Percentiles rank a stretch among this genome's conserved stretches.
These are phyloP conservation scores for Podospora tetraspora DNA, from an alignment of 495 filamentous ascomycete genomes.

Conservation along the genomic window DNA sequence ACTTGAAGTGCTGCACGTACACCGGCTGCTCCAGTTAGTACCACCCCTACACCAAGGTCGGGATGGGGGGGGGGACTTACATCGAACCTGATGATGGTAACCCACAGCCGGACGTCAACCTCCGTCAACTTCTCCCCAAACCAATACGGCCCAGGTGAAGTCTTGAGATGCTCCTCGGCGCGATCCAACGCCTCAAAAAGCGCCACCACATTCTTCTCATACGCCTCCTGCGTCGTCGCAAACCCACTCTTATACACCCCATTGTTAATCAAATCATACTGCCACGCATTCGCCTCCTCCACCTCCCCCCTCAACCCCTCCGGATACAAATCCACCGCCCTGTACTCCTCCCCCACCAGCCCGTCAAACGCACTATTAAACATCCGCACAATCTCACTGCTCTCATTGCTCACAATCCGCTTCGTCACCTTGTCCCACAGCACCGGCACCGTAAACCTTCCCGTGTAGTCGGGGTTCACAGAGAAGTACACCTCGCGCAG, in stretches of 20 bases:
- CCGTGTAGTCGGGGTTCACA: conserved; percentile 62
- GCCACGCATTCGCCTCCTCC: conserved; percentile 59
- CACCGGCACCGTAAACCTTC: conserved; percentile 73
- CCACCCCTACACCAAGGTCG: no score
- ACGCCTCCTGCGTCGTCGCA: conserved; percentile 59
- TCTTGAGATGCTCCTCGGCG: conserved; percentile 53
- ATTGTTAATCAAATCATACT: conserved; percentile 62
- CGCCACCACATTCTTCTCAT: conserved; percentile 52
- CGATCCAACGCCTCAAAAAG: conserved; percentile 61
- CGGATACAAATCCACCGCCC: conserved; percentile 52
- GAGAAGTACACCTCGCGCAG: conserved; percentile 69
- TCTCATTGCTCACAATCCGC: conserved; percentile 80
- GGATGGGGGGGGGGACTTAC: conserved; percentile 30
- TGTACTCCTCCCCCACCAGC: conserved; percentile 47
- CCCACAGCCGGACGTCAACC: conserved; percentile 59
- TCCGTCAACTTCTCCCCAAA: conserved; percentile 63
- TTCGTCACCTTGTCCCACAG: conserved; percentile 70
- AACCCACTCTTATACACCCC: conserved; percentile 69
- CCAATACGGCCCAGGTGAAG: conserved; percentile 48
- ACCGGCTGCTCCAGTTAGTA: conserved; percentile 37
- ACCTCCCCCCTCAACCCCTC: conserved; percentile 48
- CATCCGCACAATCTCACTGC: conserved; percentile 75
- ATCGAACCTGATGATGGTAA: conserved; percentile 64
- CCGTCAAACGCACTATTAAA: conserved; percentile 58
- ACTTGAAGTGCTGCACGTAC: conserved; percentile 64